Evolutionary conservation across 2,329 filamentous ascomycete genomes (phyloP).

Genomic region (Zarea fungicola): DNA sequence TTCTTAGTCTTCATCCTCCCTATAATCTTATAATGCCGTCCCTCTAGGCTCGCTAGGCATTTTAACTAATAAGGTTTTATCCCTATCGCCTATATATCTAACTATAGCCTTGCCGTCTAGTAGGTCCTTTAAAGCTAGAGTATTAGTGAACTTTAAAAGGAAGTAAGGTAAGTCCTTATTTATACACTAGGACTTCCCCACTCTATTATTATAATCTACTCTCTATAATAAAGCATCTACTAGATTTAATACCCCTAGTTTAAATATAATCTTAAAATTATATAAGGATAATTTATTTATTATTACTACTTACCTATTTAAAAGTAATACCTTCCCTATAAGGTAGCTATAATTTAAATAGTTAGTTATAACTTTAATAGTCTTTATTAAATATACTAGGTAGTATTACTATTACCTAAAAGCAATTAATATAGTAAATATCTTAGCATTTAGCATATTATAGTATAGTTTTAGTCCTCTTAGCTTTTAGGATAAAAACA

Average conservation of each 20-base stretch:
- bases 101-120: too few species aligned
- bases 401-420: conserved; percentile 24
- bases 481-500: conserved; percentile 3
- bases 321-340: conserved; percentile 20
- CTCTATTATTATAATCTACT: neutral
- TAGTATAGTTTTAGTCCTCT: neutral
- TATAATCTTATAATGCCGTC: too few species aligned
- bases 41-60: too few species aligned
- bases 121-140: too few species aligned
- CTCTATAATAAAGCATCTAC: neutral
- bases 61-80: too few species aligned
- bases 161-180: neutral
- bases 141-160: too few species aligned
- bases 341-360: too few species aligned
- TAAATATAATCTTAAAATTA: neutral
- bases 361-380: conserved; percentile 14
- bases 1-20: too few species aligned
- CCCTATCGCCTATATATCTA: too few species aligned
- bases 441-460: conserved; percentile 1
- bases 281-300: neutral
- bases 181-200: neutral
- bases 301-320: conserved; percentile 16
- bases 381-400: conserved; percentile 9
- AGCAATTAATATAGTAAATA: conserved; percentile 16
- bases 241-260: neutral